These are phyloP conservation scores for Sinapis alba DNA, from an alignment of 441 rosid genomes.

Conservation along the genomic window DNA sequence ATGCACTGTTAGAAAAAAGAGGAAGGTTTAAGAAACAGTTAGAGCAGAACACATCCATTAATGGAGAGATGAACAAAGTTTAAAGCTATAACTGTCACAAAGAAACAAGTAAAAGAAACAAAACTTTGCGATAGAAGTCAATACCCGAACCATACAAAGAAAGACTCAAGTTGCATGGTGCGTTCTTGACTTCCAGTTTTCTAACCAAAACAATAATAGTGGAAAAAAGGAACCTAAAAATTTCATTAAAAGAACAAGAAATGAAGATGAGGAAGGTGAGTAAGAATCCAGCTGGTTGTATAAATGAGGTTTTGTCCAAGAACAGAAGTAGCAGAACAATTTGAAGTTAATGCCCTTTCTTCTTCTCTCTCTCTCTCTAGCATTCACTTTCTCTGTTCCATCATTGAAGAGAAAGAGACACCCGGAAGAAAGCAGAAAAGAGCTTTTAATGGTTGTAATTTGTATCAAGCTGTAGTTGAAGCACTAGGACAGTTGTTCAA, in stretches of 20 bases:
- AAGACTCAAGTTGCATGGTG: conserved; percentile 66
- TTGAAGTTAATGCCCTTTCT: conserved; percentile 29
- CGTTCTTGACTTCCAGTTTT: conserved; percentile 98
- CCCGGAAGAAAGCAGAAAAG: too few relatives aligned
- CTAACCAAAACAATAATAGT: conserved; percentile 6
- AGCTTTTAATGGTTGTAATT: conserved; percentile 33
- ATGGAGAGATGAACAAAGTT: conserved; percentile 13
- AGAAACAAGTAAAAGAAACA: too few relatives aligned
- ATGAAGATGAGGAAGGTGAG: conserved; percentile 5
- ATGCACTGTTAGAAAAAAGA: neutral
- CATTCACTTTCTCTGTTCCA: conserved; percentile 44
- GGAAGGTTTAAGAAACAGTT: neutral
- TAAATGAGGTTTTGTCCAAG: conserved; percentile 49
- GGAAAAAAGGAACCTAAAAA: conserved; percentile 10
- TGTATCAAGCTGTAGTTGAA: conserved; percentile 47
- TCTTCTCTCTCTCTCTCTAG: conserved; percentile 25
- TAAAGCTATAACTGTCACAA: neutral
- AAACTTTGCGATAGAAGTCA: conserved; percentile 71
- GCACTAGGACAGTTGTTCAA: conserved; percentile 79
- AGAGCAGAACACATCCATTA: conserved; percentile 2
- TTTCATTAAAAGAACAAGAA: conserved; percentile 10
- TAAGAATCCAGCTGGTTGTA: conserved; percentile 45
- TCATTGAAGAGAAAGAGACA: conserved; percentile 29
- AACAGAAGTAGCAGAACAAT: conserved; percentile 36
- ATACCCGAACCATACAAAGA: conserved; percentile 96